phyloP scores from a whole-genome alignment of 805 yeast genomes.

The Priceomyces haplophilus region DNA sequence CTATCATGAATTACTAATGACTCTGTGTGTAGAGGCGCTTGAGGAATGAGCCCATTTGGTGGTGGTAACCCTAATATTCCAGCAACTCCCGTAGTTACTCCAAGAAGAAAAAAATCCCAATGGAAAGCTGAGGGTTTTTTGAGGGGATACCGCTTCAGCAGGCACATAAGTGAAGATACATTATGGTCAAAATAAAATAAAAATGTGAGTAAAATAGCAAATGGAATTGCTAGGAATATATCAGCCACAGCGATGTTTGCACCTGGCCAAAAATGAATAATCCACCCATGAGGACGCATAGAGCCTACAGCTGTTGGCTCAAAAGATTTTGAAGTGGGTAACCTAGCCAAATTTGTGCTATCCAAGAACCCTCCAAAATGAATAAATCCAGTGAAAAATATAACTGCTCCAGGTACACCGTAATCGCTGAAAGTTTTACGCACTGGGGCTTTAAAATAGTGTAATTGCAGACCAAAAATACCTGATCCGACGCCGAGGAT shows the following conservation, averaged over 20 bases:
- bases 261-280: slow-evolving; percentile 68
- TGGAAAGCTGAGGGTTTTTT: slow-evolving; percentile 88
- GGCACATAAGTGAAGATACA: slow-evolving; percentile 90
- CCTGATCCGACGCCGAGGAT: slow-evolving; percentile 66
- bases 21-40: slow-evolving; percentile 90
- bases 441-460: slow-evolving; percentile 54
- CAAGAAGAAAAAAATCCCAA: slow-evolving; percentile 84
- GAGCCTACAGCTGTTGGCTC: slow-evolving; percentile 55
- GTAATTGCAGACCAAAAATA: slow-evolving; percentile 58
- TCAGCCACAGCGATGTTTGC: slow-evolving; percentile 60
- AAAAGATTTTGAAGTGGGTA: slow-evolving; percentile 73
- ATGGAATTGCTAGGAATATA: slow-evolving; percentile 87
- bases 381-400: slow-evolving; percentile 90
- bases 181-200: slow-evolving; percentile 94
- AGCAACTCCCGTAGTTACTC: slow-evolving; percentile 80
- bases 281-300: slow-evolving; percentile 62
- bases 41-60: slow-evolving; percentile 95
- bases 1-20: slow-evolving; percentile 60
- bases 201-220: slow-evolving; percentile 79
- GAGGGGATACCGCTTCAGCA: slow-evolving; percentile 74
- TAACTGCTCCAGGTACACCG: slow-evolving; percentile 76
- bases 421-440: slow-evolving; percentile 81
- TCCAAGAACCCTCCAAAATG: slow-evolving; percentile 81
- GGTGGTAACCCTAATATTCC: slow-evolving; percentile 92
- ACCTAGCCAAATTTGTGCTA: slow-evolving; percentile 52